phyloP scores from a whole-genome alignment of 768 basidiomycete genomes.

The Dioszegia aurantiaca region DNA sequence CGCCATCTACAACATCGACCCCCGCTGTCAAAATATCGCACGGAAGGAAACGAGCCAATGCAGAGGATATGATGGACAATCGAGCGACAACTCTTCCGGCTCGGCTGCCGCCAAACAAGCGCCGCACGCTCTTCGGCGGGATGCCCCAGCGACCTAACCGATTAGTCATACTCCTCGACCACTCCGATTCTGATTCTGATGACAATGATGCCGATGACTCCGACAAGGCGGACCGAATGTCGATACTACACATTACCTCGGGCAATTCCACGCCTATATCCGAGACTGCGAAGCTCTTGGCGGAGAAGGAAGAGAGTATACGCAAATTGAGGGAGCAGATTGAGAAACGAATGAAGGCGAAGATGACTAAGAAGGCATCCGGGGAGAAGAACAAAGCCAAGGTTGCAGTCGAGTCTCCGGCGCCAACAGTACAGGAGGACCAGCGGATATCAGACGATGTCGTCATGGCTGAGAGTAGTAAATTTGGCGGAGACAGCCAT shows the following conservation, averaged over 20 bases:
- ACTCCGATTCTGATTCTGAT: conserved; percentile 30
- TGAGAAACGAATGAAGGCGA: conserved; percentile 24
- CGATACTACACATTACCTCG: background rate
- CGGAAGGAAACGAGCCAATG: conserved; percentile 31
- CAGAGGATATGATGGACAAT: conserved; percentile 39
- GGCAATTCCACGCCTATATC: background rate
- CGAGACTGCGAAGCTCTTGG: conserved; percentile 25
- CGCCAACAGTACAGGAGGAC: background rate
- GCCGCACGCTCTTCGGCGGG: conserved; percentile 25
- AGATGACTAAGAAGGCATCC: conserved; percentile 2
- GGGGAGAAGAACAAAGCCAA: background rate
- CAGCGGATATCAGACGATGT: background rate
- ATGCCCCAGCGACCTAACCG: conserved; percentile 22
- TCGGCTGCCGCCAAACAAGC: conserved; percentile 17
- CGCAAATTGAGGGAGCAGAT: conserved; percentile 36
- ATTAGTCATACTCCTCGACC: conserved; percentile 20
- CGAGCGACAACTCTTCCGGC: conserved; percentile 24
- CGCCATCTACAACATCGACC: background rate
- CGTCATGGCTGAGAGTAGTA: conserved; percentile 9
- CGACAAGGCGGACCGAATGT: background rate
- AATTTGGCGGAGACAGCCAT: background rate
- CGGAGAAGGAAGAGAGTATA: conserved; percentile 42
- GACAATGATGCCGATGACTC: conserved; percentile 1
- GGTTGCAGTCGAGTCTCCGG: background rate
- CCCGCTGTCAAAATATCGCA: conserved; percentile 13